phyloP scores from a whole-genome alignment of 495 filamentous ascomycete species.

The Durotheca rogersii region DNA sequence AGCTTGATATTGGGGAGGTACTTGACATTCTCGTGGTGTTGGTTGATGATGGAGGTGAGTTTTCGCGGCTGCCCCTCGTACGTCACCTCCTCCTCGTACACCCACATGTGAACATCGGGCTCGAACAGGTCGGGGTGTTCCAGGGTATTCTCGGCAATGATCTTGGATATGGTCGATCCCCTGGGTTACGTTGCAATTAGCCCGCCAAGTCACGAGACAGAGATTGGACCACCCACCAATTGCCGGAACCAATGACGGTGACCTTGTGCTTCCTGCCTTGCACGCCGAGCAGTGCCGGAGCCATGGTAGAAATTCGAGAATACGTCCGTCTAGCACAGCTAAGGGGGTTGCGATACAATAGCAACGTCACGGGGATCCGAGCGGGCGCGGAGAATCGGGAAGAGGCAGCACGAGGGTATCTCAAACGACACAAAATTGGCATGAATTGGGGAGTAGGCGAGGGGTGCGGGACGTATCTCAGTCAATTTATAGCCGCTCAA shows the following conservation, averaged over 20 bases:
- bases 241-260: slow-evolving; percentile 90
- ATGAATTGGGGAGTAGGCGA: slow-evolving; percentile 1
- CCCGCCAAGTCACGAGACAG: background rate
- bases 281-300: slow-evolving; percentile 30
- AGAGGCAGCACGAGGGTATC: slow-evolving; percentile 20
- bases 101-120: slow-evolving; percentile 93
- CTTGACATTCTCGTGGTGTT: slow-evolving; percentile 92
- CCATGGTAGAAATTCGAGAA: slow-evolving; percentile 14
- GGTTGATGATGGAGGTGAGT: slow-evolving; percentile 88
- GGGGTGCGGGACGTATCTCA: slow-evolving; percentile 2
- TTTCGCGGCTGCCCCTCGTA: slow-evolving; percentile 75
- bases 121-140: slow-evolving; percentile 79
- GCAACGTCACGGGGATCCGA: background rate
- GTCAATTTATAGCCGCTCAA: too few relatives aligned
- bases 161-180: slow-evolving; percentile 96
- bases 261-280: slow-evolving; percentile 81
- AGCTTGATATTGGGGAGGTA: slow-evolving; percentile 85
- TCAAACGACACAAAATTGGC: slow-evolving; percentile 20
- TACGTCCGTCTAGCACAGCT: slow-evolving; percentile 10
- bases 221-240: slow-evolving; percentile 64
- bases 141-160: slow-evolving; percentile 86
- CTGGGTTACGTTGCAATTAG: slow-evolving; percentile 43
- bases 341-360: too few relatives aligned
- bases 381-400: slow-evolving; percentile 14
- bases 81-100: slow-evolving; percentile 83